Evolutionary conservation across 2,329 filamentous ascomycete genomes (phyloP), one percentile per base, ranked within the genome.

Genomic region (Ceratocystis colombiana): DNA sequence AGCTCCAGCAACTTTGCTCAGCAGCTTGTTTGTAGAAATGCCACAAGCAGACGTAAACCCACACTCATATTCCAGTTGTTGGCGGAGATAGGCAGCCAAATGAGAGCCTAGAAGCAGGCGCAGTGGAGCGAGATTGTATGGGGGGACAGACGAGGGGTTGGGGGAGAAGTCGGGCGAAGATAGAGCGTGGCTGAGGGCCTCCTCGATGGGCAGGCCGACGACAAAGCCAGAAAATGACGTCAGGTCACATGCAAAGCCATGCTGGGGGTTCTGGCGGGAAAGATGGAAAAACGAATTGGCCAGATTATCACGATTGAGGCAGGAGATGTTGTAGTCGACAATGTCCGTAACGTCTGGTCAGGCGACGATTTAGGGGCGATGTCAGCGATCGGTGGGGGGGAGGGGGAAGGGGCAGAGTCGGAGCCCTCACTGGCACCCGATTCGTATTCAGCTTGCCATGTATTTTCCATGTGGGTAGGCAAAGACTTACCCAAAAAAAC

Each of bases 11-110:
- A 97, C 80, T 75, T 97, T 97, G 67, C 89, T 85, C 10, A 96
- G 79, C 4, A 93, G 75, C 75, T 97, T 97, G 72, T 88, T 93
- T 0, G 90, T 95, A 1, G 91, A 88, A 25, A 97, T 85, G 3
- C 93, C 93, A 53, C 89, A 91, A 0, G 92, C 93, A 33, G 88
- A 88, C 0, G 91, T 96, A 75, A 93, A 96, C 1, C 90, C 90
- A 71, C 86, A 87, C 59, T 90, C 80, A 59, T 85, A 79, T 71
- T 95, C 88, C 10, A 97, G 78, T 71, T 84, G 82, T 66, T 81
- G 77, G 12, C 93, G 86, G 30, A 97, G 75, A 72, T 93, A 80
- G 37, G 83, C 79, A 4, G 90, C 90, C 41, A 97, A 77, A 75
- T 96, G 90, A 10, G 90, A 94, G 3, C 85, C 92, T 7, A 96